These are phyloP conservation scores for Umbilicus rupestris DNA, from an alignment of 164 flowering plant genomes.

Conservation along the genomic window DNA sequence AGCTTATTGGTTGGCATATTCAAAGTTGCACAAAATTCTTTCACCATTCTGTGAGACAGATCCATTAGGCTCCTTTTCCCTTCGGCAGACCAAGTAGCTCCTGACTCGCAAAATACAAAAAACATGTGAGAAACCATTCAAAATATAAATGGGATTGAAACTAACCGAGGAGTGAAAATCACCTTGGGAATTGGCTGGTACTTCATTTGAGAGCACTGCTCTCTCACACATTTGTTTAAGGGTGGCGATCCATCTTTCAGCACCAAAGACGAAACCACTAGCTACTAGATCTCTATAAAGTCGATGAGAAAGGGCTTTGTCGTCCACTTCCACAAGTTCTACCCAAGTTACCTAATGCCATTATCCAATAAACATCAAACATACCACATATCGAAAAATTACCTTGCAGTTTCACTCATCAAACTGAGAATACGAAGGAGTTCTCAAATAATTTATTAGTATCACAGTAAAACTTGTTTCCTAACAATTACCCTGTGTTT, in stretches of 20 bases:
- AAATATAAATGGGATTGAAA: neutral
- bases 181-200: conserved; percentile 14
- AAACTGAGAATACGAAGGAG: too few relatives aligned
- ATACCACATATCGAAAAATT: neutral
- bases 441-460: too few relatives aligned
- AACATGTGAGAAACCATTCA: neutral
- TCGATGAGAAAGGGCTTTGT: conserved; percentile 20
- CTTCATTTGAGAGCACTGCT: conserved; percentile 11
- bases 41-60: conserved; percentile 40
- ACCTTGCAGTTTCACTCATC: too few relatives aligned
- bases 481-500: too few relatives aligned
- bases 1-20: conserved; percentile 17
- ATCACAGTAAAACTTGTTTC: too few relatives aligned
- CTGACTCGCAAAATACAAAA: neutral
- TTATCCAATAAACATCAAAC: neutral
- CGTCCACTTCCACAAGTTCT: conserved; percentile 43
- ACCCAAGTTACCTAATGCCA: conserved; percentile 38
- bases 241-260: conserved; percentile 28
- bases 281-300: conserved; percentile 31
- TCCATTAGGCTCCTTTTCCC: conserved; percentile 30
- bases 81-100: conserved; percentile 16
- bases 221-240: conserved; percentile 44
- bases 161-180: conserved; percentile 10
- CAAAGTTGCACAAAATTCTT: conserved; percentile 21
- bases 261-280: conserved; percentile 27